Percentiles rank a stretch among this genome's conserved stretches.
These are phyloP conservation scores for Tricholomella constricta DNA, from an alignment of 768 basidiomycete genomes.

Conservation along the genomic window DNA sequence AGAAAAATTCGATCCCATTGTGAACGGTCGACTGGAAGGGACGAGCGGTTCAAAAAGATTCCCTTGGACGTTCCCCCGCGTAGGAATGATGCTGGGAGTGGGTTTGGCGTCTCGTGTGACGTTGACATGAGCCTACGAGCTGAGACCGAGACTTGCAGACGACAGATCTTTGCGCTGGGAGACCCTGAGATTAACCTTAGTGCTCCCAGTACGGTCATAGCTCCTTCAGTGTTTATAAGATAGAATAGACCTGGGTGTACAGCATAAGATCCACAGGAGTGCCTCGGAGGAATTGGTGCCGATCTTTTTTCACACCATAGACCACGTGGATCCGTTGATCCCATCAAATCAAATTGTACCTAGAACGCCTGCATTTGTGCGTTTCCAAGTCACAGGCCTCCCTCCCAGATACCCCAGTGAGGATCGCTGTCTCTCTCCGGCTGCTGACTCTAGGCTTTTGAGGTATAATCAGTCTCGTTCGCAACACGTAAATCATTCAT, in stretches of 20 bases:
- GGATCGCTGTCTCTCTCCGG: not conserved
- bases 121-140: conserved; percentile 3
- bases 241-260: not conserved
- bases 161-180: not conserved
- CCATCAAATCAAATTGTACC: not conserved
- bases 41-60: conserved; percentile 56
- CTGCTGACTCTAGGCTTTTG: not conserved
- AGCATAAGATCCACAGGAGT: not conserved
- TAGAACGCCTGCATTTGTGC: too few species aligned
- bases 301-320: not conserved
- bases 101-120: conserved; percentile 27
- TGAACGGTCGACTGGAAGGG: conserved; percentile 51
- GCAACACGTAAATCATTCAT: conserved; percentile 13
- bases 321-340: conserved; percentile 1
- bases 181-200: not conserved
- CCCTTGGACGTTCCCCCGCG: conserved; percentile 82
- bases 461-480: not conserved
- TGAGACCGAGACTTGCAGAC: not conserved
- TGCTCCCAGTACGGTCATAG: not conserved
- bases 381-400: too few species aligned
- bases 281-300: not conserved
- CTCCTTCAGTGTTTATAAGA: not conserved
- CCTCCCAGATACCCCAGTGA: not conserved
- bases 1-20: conserved; percentile 67
- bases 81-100: conserved; percentile 56